Evolutionary conservation across 768 basidiomycete species (phyloP).

Genomic region (Lentinula detonsa): DNA sequence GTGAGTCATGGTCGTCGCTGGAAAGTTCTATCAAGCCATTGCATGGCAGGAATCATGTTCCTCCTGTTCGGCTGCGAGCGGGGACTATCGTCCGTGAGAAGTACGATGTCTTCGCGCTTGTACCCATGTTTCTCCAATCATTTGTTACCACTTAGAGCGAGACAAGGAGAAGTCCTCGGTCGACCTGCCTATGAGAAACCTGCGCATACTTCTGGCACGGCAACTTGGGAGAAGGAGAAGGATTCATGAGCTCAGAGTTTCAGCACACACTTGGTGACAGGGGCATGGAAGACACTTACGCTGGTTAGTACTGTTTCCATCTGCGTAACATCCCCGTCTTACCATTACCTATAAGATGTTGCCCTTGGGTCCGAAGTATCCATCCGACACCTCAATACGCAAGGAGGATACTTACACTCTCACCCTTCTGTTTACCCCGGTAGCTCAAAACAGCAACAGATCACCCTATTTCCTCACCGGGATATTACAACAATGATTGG

Average conservation of each 20-base stretch:
- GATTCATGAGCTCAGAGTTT: conserved; percentile 99
- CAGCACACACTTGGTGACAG: conserved; percentile 90
- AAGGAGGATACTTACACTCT: conserved; percentile 98
- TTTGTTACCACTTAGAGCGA: conserved; percentile 6
- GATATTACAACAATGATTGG: conserved; percentile 97
- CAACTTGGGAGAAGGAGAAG: conserved; percentile 80
- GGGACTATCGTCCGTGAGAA: conserved; percentile 59
- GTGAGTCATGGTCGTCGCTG: conserved; percentile 15
- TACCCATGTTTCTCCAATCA: conserved; percentile 41
- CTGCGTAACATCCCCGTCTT: not conserved
- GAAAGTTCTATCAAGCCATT: conserved; percentile 38
- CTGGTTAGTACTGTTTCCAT: conserved; percentile 25
- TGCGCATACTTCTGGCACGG: conserved; percentile 52
- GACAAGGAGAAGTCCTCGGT: not conserved
- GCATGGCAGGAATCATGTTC: conserved; percentile 45
- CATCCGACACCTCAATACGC: conserved; percentile 90
- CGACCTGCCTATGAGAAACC: conserved; percentile 58
- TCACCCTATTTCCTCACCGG: conserved; percentile 97
- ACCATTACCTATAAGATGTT: conserved; percentile 48
- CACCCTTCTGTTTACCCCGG: conserved; percentile 86
- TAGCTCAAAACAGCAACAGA: conserved; percentile 94
- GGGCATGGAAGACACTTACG: conserved; percentile 89
- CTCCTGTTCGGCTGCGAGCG: conserved; percentile 36
- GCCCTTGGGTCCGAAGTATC: conserved; percentile 78
- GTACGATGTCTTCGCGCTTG: conserved; percentile 54